Conservation (phyloP, 176 grass and related monocot genomes). For the Avena atlantica region DNA sequence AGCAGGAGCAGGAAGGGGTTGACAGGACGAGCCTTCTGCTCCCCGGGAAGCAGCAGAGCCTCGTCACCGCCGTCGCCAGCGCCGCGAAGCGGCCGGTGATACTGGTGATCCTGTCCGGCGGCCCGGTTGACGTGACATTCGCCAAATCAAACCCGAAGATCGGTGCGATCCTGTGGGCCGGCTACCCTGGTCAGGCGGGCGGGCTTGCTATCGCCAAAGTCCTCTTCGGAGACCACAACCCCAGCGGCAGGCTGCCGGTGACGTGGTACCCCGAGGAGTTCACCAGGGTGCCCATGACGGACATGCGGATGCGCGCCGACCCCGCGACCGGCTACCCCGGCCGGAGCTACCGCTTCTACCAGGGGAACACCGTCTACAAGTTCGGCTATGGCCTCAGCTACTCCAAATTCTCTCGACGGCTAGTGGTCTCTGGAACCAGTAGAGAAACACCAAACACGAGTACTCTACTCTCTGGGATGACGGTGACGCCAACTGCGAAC, state of each 20-base stretch:
- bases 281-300: constrained; percentile 73
- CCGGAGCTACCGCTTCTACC: constrained; percentile 84
- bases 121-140: constrained; percentile 71
- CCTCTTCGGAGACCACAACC: constrained; percentile 79
- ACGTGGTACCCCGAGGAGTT: constrained; percentile 85
- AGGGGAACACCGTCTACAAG: constrained; percentile 54
- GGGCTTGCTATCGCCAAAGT: constrained; percentile 66
- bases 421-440: too few species aligned
- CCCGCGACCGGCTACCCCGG: constrained; percentile 72
- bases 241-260: constrained; percentile 71
- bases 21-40: constrained; percentile 66
- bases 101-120: constrained; percentile 74
- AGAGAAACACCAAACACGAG: too few species aligned
- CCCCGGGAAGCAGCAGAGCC: constrained; percentile 63
- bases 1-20: constrained; percentile 64
- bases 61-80: constrained; percentile 58
- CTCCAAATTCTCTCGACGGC: constrained; percentile 56
- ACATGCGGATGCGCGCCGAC: constrained; percentile 96
- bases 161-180: constrained; percentile 71
- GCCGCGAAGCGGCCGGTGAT: constrained; percentile 59
- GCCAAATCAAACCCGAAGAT: constrained; percentile 62
- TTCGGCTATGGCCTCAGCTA: constrained; percentile 88
- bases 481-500: too few species aligned
- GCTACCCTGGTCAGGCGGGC: constrained; percentile 75
- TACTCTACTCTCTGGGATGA: too few species aligned